These are phyloP conservation scores for Penstemon davidsonii DNA, from an alignment of 257 asterid genomes.

Conservation along the genomic window DNA sequence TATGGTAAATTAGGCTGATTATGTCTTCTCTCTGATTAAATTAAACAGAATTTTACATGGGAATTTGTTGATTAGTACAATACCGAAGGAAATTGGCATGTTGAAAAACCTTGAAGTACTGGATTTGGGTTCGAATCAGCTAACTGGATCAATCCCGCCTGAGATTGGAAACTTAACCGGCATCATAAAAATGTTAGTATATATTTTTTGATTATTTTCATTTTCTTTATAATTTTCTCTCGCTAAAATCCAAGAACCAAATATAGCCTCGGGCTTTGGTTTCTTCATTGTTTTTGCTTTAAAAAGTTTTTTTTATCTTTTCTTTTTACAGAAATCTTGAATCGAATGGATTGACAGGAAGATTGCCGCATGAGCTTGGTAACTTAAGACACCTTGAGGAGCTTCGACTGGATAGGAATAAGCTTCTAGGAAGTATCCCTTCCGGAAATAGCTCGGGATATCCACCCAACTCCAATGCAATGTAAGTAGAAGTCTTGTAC, in stretches of 20 bases:
- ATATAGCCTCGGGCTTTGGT: neutral
- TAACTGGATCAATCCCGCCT: conserved; percentile 73
- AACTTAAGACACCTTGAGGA: too few species aligned
- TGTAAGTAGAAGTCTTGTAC: neutral
- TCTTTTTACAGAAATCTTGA: conserved; percentile 53
- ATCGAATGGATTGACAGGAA: too few species aligned
- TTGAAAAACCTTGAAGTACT: conserved; percentile 68
- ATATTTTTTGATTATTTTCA: neutral
- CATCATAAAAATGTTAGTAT: conserved; percentile 69
- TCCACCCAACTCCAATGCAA: too few species aligned
- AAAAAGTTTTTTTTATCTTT: conserved; percentile 2
- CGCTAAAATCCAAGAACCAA: too few species aligned
- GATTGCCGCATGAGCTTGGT: too few species aligned
- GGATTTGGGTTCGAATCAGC: conserved; percentile 76
- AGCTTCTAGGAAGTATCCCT: too few species aligned
- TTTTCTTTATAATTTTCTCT: too few species aligned
- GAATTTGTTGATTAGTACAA: conserved; percentile 65
- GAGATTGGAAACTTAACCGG: conserved; percentile 67
- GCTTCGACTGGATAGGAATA: too few species aligned
- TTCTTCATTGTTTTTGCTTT: conserved; percentile 16
- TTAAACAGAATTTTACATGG: conserved; percentile 67
- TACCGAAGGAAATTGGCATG: conserved; percentile 74
- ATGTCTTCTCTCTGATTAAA: conserved; percentile 16
- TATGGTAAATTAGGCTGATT: conserved; percentile 16
- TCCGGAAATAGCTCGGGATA: too few species aligned